Conservation (phyloP, 148 eudicot species). For the Spergularia marina region DNA sequence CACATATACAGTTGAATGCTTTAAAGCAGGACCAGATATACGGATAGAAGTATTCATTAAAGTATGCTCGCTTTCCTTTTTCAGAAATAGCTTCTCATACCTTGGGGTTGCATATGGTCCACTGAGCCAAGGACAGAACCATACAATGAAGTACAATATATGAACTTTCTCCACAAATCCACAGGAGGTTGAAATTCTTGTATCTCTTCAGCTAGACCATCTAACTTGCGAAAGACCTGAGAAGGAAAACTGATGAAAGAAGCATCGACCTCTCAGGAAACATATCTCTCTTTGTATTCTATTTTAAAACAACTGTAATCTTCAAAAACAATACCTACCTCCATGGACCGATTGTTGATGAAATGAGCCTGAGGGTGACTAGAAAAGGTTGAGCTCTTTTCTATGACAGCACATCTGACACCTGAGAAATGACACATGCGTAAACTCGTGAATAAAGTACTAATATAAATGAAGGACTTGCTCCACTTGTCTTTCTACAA, state of each 20-base stretch:
- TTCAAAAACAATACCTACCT: conserved; percentile 48
- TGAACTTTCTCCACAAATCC: conserved; percentile 90
- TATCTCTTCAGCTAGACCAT: conserved; percentile 83
- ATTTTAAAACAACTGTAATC: neutral
- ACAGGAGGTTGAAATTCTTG: conserved; percentile 78
- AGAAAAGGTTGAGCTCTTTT: conserved; percentile 68
- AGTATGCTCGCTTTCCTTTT: neutral
- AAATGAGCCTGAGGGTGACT: conserved; percentile 96
- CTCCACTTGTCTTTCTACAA: neutral
- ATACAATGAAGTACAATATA: conserved; percentile 88
- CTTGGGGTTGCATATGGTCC: conserved; percentile 97
- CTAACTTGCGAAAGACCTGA: conserved; percentile 83
- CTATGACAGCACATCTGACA: conserved; percentile 76
- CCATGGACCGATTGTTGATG: conserved; percentile 96
- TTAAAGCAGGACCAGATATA: neutral
- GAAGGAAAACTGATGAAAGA: conserved; percentile 48
- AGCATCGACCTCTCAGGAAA: conserved; percentile 29
- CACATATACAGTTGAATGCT: neutral
- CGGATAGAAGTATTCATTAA: too few species aligned
- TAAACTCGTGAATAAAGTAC: neutral
- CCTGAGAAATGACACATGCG: conserved; percentile 35
- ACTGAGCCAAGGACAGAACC: conserved; percentile 88
- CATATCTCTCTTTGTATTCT: too few species aligned
- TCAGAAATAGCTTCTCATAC: conserved; percentile 27
- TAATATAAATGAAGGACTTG: neutral